phyloP scores from a whole-genome alignment of 1,284 basidiomycete species.

The Mycena citricolor region DNA sequence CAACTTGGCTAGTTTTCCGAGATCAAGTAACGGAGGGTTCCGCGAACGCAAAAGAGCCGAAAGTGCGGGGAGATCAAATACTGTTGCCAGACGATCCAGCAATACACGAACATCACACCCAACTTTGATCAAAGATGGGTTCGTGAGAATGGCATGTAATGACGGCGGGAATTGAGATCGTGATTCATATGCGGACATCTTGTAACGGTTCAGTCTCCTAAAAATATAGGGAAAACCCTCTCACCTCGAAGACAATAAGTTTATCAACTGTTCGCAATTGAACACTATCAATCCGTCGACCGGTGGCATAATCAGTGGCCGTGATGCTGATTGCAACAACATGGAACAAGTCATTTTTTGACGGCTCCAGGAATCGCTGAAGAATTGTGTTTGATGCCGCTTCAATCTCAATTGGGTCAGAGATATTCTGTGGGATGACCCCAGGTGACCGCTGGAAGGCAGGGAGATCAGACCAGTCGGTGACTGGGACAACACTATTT shows the following conservation, averaged over 20 bases:
- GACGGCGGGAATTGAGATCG: conserved; percentile 8
- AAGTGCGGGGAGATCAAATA: background rate
- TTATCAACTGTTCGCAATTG: conserved; percentile 10
- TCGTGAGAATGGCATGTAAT: conserved; percentile 9
- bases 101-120: background rate
- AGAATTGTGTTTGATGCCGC: conserved; percentile 4
- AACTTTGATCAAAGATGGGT: conserved; percentile 10
- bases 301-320: background rate
- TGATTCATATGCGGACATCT: conserved; percentile 4
- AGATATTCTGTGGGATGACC: background rate
- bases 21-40: conserved; percentile 7
- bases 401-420: conserved; percentile 12
- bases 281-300: background rate
- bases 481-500: conserved; percentile 6
- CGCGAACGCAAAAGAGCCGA: background rate
- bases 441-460: background rate
- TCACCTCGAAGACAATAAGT: conserved; percentile 7
- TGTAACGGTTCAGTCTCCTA: no score
- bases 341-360: background rate
- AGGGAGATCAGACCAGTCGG: conserved; percentile 13
- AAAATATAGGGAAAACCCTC: background rate
- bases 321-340: conserved; percentile 3
- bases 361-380: background rate
- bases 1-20: conserved; percentile 10
- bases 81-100: background rate